Percentiles rank a stretch among this genome's conserved stretches.
Evolutionary conservation across 331 rosid genomes (phyloP).

Genomic region (Malus hybrid): DNA sequence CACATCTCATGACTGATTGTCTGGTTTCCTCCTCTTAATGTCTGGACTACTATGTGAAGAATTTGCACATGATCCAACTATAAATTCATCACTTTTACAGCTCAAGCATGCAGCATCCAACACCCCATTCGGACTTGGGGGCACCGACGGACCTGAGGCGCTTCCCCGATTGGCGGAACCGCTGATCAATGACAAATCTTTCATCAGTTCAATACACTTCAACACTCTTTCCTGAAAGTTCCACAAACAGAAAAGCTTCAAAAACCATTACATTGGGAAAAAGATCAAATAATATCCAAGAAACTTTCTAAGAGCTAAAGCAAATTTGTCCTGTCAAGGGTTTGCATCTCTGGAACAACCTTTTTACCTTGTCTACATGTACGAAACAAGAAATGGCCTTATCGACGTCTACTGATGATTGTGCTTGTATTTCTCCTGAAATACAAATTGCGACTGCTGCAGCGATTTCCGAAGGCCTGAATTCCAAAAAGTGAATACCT

Average conservation of each 20-base stretch:
- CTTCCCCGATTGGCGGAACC: constrained; percentile 23
- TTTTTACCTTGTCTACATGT: constrained; percentile 51
- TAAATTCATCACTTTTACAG: constrained; percentile 47
- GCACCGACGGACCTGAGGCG: constrained; percentile 27
- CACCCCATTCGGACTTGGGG: constrained; percentile 69
- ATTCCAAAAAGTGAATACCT: constrained; percentile 82
- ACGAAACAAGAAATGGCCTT: constrained; percentile 38
- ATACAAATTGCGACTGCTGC: constrained; percentile 64
- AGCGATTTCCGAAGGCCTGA: constrained; percentile 77
- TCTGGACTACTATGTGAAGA: constrained; percentile 35
- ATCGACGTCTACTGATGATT: constrained; percentile 33
- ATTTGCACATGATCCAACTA: constrained; percentile 43
- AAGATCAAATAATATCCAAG: background rate
- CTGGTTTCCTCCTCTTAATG: constrained; percentile 34
- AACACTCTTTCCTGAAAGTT: constrained; percentile 58
- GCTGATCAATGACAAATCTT: constrained; percentile 27
- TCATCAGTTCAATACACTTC: constrained; percentile 62
- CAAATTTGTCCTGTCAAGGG: background rate
- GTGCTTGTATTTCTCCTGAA: constrained; percentile 32
- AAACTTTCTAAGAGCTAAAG: constrained; percentile 3
- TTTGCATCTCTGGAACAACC: background rate
- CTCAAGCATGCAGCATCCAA: constrained; percentile 55
- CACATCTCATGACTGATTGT: background rate
- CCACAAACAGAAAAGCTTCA: constrained; percentile 4
- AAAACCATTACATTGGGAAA: background rate